phyloP scores from a whole-genome alignment of 78 protist species.

The Protostelium mycophagum region DNA sequence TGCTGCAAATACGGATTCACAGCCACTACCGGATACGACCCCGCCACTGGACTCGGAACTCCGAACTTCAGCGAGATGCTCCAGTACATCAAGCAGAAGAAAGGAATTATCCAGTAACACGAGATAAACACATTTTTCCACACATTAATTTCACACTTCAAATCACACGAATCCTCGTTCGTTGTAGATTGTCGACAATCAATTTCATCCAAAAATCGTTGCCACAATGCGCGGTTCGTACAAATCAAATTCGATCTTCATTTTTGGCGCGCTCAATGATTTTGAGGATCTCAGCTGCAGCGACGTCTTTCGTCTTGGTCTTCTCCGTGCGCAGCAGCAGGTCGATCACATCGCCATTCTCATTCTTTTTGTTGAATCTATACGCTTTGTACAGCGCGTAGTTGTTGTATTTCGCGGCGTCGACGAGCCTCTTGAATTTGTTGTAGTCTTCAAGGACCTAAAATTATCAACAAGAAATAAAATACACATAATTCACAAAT shows the following conservation, averaged over 20 bases:
- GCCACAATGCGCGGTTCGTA: too few relatives aligned
- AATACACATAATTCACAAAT: too few relatives aligned
- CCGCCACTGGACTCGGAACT: conserved; percentile 42
- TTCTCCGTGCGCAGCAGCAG: background rate
- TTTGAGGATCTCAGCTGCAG: background rate
- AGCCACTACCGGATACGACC: conserved; percentile 38
- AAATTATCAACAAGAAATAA: too few relatives aligned
- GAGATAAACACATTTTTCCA: too few relatives aligned
- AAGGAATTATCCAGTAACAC: too few relatives aligned
- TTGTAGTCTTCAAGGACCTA: background rate
- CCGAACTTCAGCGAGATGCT: conserved; percentile 19
- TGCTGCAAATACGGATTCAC: conserved; percentile 50
- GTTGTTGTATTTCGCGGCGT: background rate
- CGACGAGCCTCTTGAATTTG: background rate
- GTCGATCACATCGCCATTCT: background rate
- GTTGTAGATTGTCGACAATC: too few relatives aligned
- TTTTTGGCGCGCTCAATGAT: background rate
- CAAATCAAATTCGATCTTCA: too few relatives aligned
- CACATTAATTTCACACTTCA: too few relatives aligned
- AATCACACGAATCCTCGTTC: too few relatives aligned
- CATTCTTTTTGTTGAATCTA: background rate
- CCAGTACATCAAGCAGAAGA: conserved; percentile 13
- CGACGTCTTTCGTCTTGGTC: background rate
- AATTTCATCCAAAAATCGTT: too few relatives aligned
- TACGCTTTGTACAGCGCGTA: background rate